Base-by-base conservation (phyloP, 2,329 filamentous ascomycete genomes). In the Teratosphaeria destructans region DNA sequence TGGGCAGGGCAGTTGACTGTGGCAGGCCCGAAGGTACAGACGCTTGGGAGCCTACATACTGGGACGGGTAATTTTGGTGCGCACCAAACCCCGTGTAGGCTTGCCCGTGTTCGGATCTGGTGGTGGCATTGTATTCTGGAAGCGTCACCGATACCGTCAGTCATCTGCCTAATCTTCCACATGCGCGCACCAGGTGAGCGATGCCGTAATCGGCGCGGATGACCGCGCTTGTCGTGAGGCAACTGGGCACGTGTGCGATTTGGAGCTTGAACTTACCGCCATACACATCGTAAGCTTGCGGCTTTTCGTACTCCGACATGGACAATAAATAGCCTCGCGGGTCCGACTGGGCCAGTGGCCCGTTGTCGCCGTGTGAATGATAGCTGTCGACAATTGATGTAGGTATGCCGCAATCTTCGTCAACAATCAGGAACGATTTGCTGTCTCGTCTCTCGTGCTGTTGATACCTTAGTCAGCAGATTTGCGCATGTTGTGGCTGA, bases 241-340 rank as follows among this genome's bases (percentile, higher is more conserved):
- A 63, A 37, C 56, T 43, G 58, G 53, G 57, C 63, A 60, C 57
- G 56, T 61, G 54, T 56, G 39, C 26, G 49, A 52, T 55, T 27
- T 52, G 59, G 19, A 11, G 43, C 43, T 49, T 23, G 43, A 61
- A 86, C 90, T 78, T 79, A 95, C 91, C 88, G 43, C 43, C 43
- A 77, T 93, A 88, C 78, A 92, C 83, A 29, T 60, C 87, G 74
- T 87, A 81, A 76, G 85, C 81, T 74, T 88, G 85, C 61, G 84
- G 77, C 77, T 95, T 95, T 71, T 82, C 80, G 81, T 90, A 92
- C 76, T 86, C 86, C 75, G 89, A 87, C 88, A 92, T 92, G 76
- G 87, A 85, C 77, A 89, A 78, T 70, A 85, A 68, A 65, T 68
- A 63, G 57, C 64, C 66, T 57, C 66, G 63, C 58, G 68, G 68